A percentile compares a stretch with the other conserved stretches of the same genome.
These are phyloP conservation scores for Penicilliopsis zonata DNA, from an alignment of 495 filamentous ascomycete genomes.

Conservation along the genomic window DNA sequence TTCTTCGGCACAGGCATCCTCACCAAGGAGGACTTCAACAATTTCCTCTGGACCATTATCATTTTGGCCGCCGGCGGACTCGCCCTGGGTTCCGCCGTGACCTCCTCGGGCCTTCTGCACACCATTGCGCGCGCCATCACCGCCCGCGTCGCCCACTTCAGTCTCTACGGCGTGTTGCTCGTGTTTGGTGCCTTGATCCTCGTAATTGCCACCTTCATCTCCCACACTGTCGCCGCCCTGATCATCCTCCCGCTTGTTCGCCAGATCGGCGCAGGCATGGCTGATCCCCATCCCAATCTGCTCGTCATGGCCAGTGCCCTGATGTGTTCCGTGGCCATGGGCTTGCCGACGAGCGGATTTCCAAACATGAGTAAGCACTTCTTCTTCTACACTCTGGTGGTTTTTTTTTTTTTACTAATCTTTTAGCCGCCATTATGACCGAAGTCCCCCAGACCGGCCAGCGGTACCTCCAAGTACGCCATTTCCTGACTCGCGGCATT, in stretches of 20 bases:
- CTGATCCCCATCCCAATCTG: slow-evolving; percentile 83
- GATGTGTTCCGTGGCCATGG: slow-evolving; percentile 72
- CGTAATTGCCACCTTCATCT: slow-evolving; percentile 95
- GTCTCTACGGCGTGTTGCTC: slow-evolving; percentile 76
- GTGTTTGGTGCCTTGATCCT: slow-evolving; percentile 79
- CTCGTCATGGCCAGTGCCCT: slow-evolving; percentile 76
- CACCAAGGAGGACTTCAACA: slow-evolving; percentile 99
- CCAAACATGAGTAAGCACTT: slow-evolving; percentile 91
- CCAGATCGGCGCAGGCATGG: slow-evolving; percentile 72
- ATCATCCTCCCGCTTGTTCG: slow-evolving; percentile 89
- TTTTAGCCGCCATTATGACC: slow-evolving; percentile 92
- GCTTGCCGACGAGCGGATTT: slow-evolving; percentile 86
- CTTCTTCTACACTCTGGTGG: slow-evolving; percentile 3
- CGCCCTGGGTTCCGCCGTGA: slow-evolving; percentile 88
- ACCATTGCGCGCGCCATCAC: slow-evolving; percentile 73
- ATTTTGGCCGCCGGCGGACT: slow-evolving; percentile 93
- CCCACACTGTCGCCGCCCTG: slow-evolving; percentile 89
- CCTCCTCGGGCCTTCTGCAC: slow-evolving; percentile 83
- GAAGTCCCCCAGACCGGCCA: slow-evolving; percentile 86
- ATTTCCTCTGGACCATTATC: slow-evolving; percentile 99
- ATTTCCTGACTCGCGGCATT: slow-evolving; percentile 86
- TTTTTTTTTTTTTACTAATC: slow-evolving; percentile 10
- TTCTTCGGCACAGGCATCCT: slow-evolving; percentile 97
- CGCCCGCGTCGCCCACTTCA: slow-evolving; percentile 57
- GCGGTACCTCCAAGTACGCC: slow-evolving; percentile 80